These are phyloP conservation scores for Butyriboletus loyo DNA, from an alignment of 768 basidiomycete genomes.

Conservation along the genomic window DNA sequence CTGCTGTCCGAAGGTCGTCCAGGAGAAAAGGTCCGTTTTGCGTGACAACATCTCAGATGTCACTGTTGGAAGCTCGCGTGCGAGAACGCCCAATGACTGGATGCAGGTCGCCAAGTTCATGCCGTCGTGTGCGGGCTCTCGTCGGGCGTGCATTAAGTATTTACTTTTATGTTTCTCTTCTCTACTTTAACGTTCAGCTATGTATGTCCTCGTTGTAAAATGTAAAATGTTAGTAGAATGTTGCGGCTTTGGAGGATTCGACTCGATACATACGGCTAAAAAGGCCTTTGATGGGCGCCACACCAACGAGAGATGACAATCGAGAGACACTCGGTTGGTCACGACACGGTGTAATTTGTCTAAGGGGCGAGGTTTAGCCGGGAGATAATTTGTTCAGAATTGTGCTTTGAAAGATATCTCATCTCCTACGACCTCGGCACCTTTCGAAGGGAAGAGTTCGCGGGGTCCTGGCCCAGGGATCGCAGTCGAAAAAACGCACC, in stretches of 20 bases:
- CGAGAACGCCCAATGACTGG: background rate
- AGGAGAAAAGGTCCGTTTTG: constrained; percentile 82
- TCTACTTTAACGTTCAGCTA: background rate
- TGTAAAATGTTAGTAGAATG: background rate
- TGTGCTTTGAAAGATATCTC: no score
- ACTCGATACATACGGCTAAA: background rate
- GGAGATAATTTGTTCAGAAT: no score
- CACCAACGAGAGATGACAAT: no score
- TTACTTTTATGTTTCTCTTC: background rate
- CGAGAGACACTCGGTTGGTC: no score
- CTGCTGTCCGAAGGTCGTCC: constrained; percentile 86
- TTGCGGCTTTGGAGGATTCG: background rate
- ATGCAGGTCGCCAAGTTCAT: background rate
- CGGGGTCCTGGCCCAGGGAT: no score
- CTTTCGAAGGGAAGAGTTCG: no score
- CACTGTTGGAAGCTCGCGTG: background rate
- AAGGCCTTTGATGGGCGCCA: background rate
- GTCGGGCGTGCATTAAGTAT: background rate
- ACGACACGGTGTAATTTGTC: no score
- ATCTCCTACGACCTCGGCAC: no score
- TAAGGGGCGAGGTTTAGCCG: no score
- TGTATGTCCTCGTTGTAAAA: constrained; percentile 7
- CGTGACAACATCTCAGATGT: constrained; percentile 30
- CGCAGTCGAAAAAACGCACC: no score
- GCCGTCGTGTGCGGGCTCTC: background rate